Base-by-base conservation (phyloP, 768 basidiomycete species). In the Hysterangium stoloniferum region DNA sequence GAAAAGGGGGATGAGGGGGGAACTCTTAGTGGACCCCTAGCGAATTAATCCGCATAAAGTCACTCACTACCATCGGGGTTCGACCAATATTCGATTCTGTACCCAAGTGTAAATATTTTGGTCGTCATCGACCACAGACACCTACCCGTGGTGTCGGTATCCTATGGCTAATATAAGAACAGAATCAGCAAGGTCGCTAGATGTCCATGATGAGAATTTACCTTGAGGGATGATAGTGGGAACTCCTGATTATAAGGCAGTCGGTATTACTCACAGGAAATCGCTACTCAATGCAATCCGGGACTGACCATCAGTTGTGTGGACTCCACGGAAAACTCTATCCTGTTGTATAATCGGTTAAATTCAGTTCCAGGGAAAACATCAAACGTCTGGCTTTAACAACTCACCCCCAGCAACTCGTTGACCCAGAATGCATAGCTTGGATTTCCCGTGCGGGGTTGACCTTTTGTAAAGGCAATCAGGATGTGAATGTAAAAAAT, bases 41-140 rank as follows among this genome's bases (percentile, higher is more conserved):
- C n/a, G n/a, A n/a, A n/a, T n/a, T n/a, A n/a, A n/a, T n/a, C n/a
- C n/a, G n/a, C n/a, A 22, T 5, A 8, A 8, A 44, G 11, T 24
- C 8, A 44, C 42, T 20, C 7, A 44, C 42, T 24, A 8, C 76
- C 76, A 38, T 71, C 69, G 5, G 56, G 58, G 28, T 67, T 65
- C 55, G 72, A 68, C 76, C 75, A 78, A 54, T 76, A 76, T 57
- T 77, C 76, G 40, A 76, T 58, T 1, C 75, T 75, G 36, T 20
- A 34, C 19, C 12, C 9, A 27, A 15, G 22, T 13, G 11, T 48
- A 17, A 19, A 15, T 20, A 3, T 8, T 48, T 9, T n/a, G n/a
- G n/a, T n/a, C n/a, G n/a, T n/a, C n/a, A n/a, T n/a, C n/a, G n/a
- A 36, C 8, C 12, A 15, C 8, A 9, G 37, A 12, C 7, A 45